Percentiles rank a stretch among this genome's conserved stretches.
Evolutionary conservation across 1,284 basidiomycete genomes (phyloP).

Genomic region (Tilletia indica): DNA sequence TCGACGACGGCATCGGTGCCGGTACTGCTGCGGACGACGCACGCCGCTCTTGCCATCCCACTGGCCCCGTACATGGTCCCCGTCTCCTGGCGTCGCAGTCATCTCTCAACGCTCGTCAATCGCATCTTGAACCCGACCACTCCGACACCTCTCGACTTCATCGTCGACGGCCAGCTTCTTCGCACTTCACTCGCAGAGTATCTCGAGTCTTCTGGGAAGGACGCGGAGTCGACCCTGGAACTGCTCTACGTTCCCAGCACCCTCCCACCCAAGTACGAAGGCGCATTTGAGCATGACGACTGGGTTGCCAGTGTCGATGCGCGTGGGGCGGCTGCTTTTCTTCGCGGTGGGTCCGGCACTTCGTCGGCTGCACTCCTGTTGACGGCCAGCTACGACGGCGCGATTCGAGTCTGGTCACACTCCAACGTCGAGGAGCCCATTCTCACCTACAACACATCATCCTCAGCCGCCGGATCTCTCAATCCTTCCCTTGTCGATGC

Average conservation of each 20-base stretch:
- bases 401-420: constrained; percentile 44
- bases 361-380: constrained; percentile 39
- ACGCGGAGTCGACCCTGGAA: constrained; percentile 79
- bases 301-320: constrained; percentile 86
- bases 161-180: constrained; percentile 78
- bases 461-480: constrained; percentile 32
- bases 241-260: constrained; percentile 92
- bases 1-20: constrained; percentile 27
- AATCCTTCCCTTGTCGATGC: constrained; percentile 68
- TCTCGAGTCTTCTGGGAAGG: constrained; percentile 68
- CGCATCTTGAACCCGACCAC: constrained; percentile 72
- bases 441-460: constrained; percentile 26
- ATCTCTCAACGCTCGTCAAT: constrained; percentile 96
- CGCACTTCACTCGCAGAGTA: constrained; percentile 73
- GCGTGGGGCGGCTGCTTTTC: constrained; percentile 3
- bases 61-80: constrained; percentile 93
- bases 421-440: constrained; percentile 30
- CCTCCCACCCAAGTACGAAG: constrained; percentile 80
- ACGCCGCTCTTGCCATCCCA: constrained; percentile 71
- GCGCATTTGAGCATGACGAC: constrained; percentile 81
- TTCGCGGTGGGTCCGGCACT: neutral
- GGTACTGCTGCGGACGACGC: constrained; percentile 37
- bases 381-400: constrained; percentile 55
- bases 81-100: constrained; percentile 82
- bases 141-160: constrained; percentile 75